Evolutionary conservation across 208 protist species (phyloP), one percentile per base, ranked within the genome.

Genomic region (Crithidia expoeki): DNA sequence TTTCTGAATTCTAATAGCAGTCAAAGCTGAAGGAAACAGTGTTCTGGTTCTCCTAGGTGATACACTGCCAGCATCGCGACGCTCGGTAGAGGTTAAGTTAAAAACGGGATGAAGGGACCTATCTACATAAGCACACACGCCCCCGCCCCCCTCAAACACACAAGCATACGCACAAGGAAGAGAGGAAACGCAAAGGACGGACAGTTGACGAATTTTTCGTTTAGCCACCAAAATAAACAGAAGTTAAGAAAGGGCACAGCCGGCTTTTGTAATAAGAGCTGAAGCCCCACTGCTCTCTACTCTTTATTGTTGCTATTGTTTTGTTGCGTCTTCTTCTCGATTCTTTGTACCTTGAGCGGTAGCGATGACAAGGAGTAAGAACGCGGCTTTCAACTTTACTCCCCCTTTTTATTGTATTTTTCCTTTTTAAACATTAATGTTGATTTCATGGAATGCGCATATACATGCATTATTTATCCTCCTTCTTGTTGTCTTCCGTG

Each of bases 401-500:
- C n/a, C n/a, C n/a, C 10, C 44, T 61, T 55, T 52, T 9, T 75
- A 52, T 72, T 51, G 44, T 50, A 38, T 59, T 59, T 36, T 70
- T 60, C 50, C 68, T 3, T 34, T 70, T 74, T 67, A 38, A 38
- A 49, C 36, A 23, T 21, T 30, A 49, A 49, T 49, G 36, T 49
- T 23, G 36, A n/a, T 61, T 49, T 61, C 7, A 52, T 38, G 58
- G 28, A 64, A 47, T 7, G 12, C 32, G 23, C 52, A 52, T 52
- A 64, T 52, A 52, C 19, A 52, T 44, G 42, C 28, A 50, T 30
- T 19, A 46, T 60, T 21, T 46, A 14, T 28, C 17, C 21, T 49
- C 7, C 12, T 64, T 52, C 30, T 55, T 40, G 16, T 44, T 66
- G 40, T 55, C 16, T 17, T 19, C 21, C 34, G 16, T n/a, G 44